Conservation (phyloP, 768 basidiomycete species). For the Megacollybia marginata region DNA sequence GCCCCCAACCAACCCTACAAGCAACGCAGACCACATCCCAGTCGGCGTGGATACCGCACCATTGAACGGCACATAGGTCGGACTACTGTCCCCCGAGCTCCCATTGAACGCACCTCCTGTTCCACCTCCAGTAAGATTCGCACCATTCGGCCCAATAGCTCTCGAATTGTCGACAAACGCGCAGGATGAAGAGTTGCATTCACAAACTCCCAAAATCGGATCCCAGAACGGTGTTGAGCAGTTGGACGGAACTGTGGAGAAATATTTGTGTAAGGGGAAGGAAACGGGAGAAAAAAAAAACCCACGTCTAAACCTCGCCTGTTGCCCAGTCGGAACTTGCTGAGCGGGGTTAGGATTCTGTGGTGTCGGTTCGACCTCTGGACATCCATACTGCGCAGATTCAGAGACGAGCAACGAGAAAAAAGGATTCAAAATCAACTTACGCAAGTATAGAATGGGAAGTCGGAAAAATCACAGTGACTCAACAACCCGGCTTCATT, state of each 20-base stretch:
- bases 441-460: conserved; percentile 77
- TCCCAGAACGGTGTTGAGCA: conserved; percentile 82
- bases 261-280: conserved; percentile 1
- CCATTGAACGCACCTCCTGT: conserved; percentile 28
- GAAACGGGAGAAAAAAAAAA: conserved; percentile 5
- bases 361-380: conserved; percentile 42
- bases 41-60: conserved; percentile 3
- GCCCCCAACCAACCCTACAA: too few species aligned
- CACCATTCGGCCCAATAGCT: conserved; percentile 66
- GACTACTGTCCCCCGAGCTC: conserved; percentile 14
- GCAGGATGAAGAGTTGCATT: conserved; percentile 51
- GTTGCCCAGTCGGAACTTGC: conserved; percentile 33
- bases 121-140: conserved; percentile 60
- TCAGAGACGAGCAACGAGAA: not conserved
- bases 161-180: conserved; percentile 56
- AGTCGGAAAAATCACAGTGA: conserved; percentile 62
- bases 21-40: not conserved
- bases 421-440: conserved; percentile 21
- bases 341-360: conserved; percentile 64
- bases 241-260: conserved; percentile 49
- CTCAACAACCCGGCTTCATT: conserved; percentile 57
- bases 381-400: conserved; percentile 62
- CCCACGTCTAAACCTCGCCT: conserved; percentile 50
- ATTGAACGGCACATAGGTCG: conserved; percentile 46
- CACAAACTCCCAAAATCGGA: conserved; percentile 57